Evolutionary conservation across 2,329 filamentous ascomycete genomes (phyloP).

Genomic region (Phaeosphaeria sp.): DNA sequence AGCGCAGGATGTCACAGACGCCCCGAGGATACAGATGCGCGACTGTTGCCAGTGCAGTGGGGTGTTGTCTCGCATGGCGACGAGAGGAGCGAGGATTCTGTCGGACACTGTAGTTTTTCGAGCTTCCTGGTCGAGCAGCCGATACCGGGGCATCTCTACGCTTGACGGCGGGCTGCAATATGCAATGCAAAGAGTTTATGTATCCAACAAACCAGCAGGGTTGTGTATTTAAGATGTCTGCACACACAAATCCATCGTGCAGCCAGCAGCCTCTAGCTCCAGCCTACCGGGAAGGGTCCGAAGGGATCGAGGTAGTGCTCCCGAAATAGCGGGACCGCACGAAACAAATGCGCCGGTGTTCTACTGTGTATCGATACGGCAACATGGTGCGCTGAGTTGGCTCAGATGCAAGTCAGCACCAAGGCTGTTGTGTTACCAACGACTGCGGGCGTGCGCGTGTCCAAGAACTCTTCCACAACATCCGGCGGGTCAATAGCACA

Average conservation of each 20-base stretch:
- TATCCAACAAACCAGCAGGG: neutral
- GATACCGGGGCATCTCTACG: conserved; percentile 18
- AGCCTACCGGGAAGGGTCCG: neutral
- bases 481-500: neutral
- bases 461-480: neutral
- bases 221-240: neutral
- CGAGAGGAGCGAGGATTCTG: neutral
- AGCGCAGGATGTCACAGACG: conserved; percentile 42
- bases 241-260: neutral
- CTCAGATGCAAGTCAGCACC: too few species aligned
- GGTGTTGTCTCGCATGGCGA: conserved; percentile 21
- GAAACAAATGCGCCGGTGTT: neutral
- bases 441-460: neutral
- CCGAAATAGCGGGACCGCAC: too few species aligned
- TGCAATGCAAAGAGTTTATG: neutral
- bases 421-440: neutral
- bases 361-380: too few species aligned
- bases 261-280: neutral
- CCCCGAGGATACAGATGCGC: conserved; percentile 17
- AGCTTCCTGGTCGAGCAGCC: conserved; percentile 21
- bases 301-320: neutral
- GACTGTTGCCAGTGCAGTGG: conserved; percentile 34
- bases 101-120: conserved; percentile 28
- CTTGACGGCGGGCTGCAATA: neutral
- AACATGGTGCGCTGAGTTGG: too few species aligned